Base-by-base conservation (phyloP, 148 eudicot species). In the Rhododendron vialii region DNA sequence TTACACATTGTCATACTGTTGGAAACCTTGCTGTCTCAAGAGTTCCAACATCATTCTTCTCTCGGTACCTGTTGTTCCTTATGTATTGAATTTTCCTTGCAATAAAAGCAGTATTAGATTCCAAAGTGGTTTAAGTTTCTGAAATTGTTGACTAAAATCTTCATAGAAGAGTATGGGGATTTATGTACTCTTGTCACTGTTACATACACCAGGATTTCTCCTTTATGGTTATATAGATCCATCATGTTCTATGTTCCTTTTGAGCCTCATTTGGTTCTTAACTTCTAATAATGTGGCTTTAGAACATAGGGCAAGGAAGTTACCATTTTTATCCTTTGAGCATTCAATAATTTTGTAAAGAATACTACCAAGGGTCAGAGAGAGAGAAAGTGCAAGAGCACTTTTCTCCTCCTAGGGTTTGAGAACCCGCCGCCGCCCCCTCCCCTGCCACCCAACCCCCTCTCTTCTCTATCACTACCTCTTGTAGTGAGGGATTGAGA, bases 31-130 rank as follows among this genome's bases (percentile, higher is more conserved):
- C 45, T 22, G 51, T 69, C 79, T 84, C 65, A 55, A 78, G 79
- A 82, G 86, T 82, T 86, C 12, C 74, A 76, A 59, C 50, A 12
- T 57, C 73, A 51, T 50, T 69, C 53, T 78, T 88, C 86, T 3
- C 53, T 78, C 26, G 55, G 61, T 24, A 83, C 59, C 43, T 48
- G 84, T n/a, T 83, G 86, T 76, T 65, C 82, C 59, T 85, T 82
- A 65, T 82, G 82, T 53, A 20, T 41, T 74, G 43, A 47, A 71
- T 61, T 82, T 84, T 88, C 80, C 83, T 47, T 88, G 81, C n/a
- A 88, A 85, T 88, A 85, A 85, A 71, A 87, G 22, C 83, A 18
- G 28, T 47, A 76, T 76, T 24, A 36, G 47, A 71, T 79, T 85
- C 28, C 48, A 81, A 50, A 81, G 41, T 63, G 20, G 61, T 78